A percentile compares a stretch with the other conserved stretches of the same genome.
These are phyloP conservation scores for Globisporangium canariense DNA, from an alignment of 352 stramenopile species.

Conservation along the genomic window DNA sequence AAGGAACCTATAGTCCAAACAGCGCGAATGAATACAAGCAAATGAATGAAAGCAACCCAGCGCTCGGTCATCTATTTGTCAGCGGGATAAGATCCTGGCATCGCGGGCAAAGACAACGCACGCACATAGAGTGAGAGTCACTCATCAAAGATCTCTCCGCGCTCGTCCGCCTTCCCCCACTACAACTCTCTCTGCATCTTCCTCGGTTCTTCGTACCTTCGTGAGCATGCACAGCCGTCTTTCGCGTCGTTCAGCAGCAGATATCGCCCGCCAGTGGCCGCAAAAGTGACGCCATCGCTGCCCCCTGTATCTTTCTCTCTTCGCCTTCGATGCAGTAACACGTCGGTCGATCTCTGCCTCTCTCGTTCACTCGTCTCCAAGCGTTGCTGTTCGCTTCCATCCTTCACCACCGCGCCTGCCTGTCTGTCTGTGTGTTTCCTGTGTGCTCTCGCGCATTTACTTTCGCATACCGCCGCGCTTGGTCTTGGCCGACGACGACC, in stretches of 20 bases:
- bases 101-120: neutral
- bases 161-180: neutral
- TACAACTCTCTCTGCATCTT: no score
- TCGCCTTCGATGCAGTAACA: neutral
- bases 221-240: no score
- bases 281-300: neutral
- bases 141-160: neutral
- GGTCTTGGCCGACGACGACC: constrained; percentile 22
- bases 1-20: no score
- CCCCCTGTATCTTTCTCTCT: neutral
- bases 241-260: no score
- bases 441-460: constrained; percentile 18
- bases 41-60: constrained; percentile 2
- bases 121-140: neutral
- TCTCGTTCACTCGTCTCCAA: neutral
- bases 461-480: constrained; percentile 29
- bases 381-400: neutral
- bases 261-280: no score
- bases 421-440: neutral
- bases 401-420: neutral
- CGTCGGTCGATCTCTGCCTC: neutral
- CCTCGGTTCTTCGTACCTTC: no score
- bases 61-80: neutral
- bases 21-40: neutral
- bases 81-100: constrained; percentile 1